phyloP scores from a whole-genome alignment of 2,329 filamentous ascomycete genomes.

The Monosporascus sp. region DNA sequence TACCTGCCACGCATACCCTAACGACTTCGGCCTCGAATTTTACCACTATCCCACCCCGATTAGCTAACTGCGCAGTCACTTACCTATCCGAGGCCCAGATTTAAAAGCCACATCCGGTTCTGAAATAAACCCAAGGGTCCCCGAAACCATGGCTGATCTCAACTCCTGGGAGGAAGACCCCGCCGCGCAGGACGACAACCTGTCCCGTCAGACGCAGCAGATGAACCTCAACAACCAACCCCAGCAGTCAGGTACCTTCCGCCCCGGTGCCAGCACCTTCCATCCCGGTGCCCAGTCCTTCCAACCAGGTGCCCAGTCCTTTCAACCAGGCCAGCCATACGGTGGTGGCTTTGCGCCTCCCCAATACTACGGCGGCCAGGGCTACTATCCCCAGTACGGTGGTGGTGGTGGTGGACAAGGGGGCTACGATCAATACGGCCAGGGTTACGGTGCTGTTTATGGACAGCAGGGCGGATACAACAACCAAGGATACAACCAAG shows the following conservation, averaged over 20 bases:
- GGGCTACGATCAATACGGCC: conserved; percentile 47
- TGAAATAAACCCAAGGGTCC: conserved; percentile 14
- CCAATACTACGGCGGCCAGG: conserved; percentile 46
- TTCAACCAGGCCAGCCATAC: conserved; percentile 67
- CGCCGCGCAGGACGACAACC: conserved; percentile 68
- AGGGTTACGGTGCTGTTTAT: conserved; percentile 47
- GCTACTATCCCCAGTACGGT: conserved; percentile 54
- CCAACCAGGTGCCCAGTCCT: conserved; percentile 64
- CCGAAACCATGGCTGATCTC: conserved; percentile 70
- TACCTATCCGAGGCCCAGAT: too few relatives aligned
- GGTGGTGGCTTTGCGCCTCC: conserved; percentile 51
- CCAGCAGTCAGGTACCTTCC: conserved; percentile 35
- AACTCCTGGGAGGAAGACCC: conserved; percentile 95
- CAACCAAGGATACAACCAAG: conserved; percentile 25
- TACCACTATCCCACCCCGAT: too few relatives aligned
- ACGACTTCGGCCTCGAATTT: too few relatives aligned
- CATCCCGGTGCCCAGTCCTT: conserved; percentile 65
- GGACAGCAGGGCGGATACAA: conserved; percentile 39
- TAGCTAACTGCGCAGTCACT: too few relatives aligned
- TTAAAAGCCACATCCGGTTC: neutral
- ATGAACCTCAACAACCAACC: conserved; percentile 62
- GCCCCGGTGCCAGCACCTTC: conserved; percentile 51
- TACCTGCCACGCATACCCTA: neutral
- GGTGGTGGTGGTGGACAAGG: conserved; percentile 31
- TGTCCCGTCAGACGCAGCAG: conserved; percentile 72